Conservation (phyloP, 768 basidiomycete species). For the Candolleomyces efflorescens region DNA sequence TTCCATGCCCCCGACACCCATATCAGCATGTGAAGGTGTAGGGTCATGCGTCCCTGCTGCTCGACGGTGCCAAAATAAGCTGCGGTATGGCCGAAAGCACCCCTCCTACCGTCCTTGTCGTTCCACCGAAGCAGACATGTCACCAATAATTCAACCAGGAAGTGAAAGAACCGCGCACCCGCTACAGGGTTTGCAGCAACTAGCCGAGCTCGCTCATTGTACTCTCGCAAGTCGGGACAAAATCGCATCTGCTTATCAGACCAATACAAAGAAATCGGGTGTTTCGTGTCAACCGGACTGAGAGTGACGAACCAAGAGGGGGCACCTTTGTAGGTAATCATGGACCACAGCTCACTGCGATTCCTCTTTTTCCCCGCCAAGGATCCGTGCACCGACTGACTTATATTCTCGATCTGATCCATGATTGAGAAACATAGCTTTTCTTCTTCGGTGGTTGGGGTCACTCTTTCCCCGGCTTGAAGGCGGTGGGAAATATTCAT, state of each 20-base stretch:
- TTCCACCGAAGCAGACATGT: conserved; percentile 21
- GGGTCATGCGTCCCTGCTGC: conserved; percentile 5
- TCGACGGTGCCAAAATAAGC: conserved; percentile 10
- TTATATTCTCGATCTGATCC: conserved; percentile 30
- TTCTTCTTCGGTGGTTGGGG: not conserved
- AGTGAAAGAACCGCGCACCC: not conserved
- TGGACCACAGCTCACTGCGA: conserved; percentile 28
- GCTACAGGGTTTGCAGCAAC: not conserved
- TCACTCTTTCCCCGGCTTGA: not conserved
- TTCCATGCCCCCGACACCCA: not conserved
- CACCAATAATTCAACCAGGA: not conserved
- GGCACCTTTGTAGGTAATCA: conserved; percentile 18
- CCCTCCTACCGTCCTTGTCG: conserved; percentile 2
- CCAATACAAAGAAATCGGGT: conserved; percentile 31
- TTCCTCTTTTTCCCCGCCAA: conserved; percentile 22
- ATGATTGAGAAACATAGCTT: conserved; percentile 17
- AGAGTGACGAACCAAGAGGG: conserved; percentile 33
- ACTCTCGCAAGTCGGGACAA: conserved; percentile 11
- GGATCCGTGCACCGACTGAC: conserved; percentile 24
- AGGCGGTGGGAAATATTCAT: no score
- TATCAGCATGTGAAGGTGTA: conserved; percentile 1
- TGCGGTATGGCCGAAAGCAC: conserved; percentile 5
- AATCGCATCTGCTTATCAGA: conserved; percentile 19
- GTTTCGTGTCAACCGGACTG: conserved; percentile 23
- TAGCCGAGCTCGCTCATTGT: not conserved